Evolutionary conservation across 1,284 basidiomycete species (phyloP).

Genomic region (Leccinum fuscescens): DNA sequence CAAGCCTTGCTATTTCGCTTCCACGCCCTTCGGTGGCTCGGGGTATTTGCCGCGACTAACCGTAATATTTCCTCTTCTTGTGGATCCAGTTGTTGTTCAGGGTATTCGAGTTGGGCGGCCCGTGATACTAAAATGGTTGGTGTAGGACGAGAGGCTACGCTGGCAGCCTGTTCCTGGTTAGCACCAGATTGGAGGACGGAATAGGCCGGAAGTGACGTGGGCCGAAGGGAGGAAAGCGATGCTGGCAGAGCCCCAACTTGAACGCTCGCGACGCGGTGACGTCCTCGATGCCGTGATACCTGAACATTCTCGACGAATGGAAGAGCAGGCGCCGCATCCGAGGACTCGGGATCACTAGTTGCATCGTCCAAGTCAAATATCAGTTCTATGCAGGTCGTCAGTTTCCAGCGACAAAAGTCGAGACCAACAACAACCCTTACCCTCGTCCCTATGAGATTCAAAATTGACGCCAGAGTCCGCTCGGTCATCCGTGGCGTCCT

Average conservation of each 20-base stretch:
- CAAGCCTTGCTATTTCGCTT: conserved; percentile 60
- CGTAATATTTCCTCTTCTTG: conserved; percentile 56
- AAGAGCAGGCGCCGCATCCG: conserved; percentile 34
- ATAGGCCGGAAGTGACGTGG: conserved; percentile 62
- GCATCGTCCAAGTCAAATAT: conserved; percentile 68
- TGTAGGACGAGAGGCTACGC: background rate
- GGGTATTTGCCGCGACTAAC: conserved; percentile 63
- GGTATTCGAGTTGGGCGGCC: conserved; percentile 18
- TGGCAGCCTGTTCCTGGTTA: conserved; percentile 1
- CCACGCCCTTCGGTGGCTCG: conserved; percentile 72
- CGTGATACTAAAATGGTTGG: conserved; percentile 1
- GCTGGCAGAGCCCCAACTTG: conserved; percentile 44
- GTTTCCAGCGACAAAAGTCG: conserved; percentile 4
- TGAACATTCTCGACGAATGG: conserved; percentile 47
- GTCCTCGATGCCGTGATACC: conserved; percentile 32
- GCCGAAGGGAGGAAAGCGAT: conserved; percentile 60
- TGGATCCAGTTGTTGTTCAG: conserved; percentile 34
- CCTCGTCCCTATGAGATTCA: conserved; percentile 35
- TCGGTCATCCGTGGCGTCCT: conserved; percentile 46
- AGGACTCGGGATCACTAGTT: conserved; percentile 33
- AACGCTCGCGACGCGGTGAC: conserved; percentile 29
- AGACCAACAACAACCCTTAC: conserved; percentile 26
- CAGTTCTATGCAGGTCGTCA: conserved; percentile 44
- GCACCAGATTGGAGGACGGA: conserved; percentile 46
- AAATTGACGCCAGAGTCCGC: conserved; percentile 34